Evolutionary conservation across 176 grass and related monocot genomes (phyloP).

Genomic region (Coix lacrymajobi): DNA sequence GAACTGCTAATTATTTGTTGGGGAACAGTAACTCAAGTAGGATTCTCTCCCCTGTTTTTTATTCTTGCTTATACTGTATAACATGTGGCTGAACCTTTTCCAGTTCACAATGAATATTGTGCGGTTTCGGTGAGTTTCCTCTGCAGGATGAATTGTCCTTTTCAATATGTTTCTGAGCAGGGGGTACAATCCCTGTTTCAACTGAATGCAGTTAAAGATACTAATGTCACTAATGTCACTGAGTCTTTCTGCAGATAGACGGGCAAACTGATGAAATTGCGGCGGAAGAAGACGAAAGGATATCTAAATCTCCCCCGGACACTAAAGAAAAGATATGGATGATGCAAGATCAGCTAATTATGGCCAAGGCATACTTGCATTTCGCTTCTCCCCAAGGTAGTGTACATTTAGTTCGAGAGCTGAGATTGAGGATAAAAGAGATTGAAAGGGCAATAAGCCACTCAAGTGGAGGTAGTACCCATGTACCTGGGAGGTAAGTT

Average conservation of each 20-base stretch:
- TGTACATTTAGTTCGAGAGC: conserved; percentile 47
- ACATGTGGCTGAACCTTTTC: not conserved
- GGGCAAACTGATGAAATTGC: conserved; percentile 24
- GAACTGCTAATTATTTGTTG: not conserved
- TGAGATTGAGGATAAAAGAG: conserved; percentile 82
- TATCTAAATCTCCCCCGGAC: conserved; percentile 22
- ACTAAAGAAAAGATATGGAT: conserved; percentile 66
- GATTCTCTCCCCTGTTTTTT: not conserved
- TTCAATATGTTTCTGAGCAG: not conserved
- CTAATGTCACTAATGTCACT: not conserved
- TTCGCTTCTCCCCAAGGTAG: conserved; percentile 54
- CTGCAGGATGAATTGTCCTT: not conserved
- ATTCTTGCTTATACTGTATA: not conserved
- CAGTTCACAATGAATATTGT: not conserved
- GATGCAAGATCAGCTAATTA: conserved; percentile 81
- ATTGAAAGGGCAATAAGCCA: conserved; percentile 58
- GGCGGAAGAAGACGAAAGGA: conserved; percentile 38
- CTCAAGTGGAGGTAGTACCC: conserved; percentile 35
- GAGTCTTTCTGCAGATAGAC: conserved; percentile 28
- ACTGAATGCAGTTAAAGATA: not conserved
- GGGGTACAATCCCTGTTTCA: not conserved
- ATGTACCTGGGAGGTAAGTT: conserved; percentile 61
- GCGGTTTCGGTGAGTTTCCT: not conserved
- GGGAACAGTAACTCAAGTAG: not conserved
- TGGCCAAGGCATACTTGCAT: conserved; percentile 65